phyloP scores from a whole-genome alignment of 768 basidiomycete genomes.

The Phaeotremella fagi region DNA sequence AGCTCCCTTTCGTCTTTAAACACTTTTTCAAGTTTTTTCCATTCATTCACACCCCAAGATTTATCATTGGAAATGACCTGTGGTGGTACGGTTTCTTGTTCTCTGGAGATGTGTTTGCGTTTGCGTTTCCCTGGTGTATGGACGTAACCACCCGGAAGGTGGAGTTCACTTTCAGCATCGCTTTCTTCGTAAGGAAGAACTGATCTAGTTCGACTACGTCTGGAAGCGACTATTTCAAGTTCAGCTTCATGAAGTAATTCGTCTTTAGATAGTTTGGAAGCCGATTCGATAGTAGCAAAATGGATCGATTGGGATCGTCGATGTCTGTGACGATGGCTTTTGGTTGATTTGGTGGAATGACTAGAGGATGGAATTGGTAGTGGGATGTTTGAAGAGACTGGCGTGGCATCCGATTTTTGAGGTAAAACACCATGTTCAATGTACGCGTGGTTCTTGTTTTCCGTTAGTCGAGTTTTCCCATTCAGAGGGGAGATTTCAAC shows the following conservation, averaged over 20 bases:
- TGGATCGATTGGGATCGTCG: conserved; percentile 3
- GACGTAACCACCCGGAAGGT: background rate
- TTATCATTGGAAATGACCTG: background rate
- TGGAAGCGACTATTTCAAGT: conserved; percentile 49
- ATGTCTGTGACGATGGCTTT: background rate
- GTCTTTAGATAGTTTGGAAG: conserved; percentile 49
- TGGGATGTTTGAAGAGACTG: background rate
- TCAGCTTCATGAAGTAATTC: conserved; percentile 62
- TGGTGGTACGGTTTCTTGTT: background rate
- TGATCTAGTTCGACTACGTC: conserved; percentile 10
- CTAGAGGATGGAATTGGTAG: background rate
- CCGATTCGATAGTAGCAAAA: conserved; percentile 6
- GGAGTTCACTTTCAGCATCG: conserved; percentile 2
- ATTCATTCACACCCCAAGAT: conserved; percentile 35
- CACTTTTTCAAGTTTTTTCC: conserved; percentile 40
- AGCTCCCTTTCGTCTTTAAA: conserved; percentile 25
- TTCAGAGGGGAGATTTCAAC: conserved; percentile 25
- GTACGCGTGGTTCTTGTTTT: conserved; percentile 73
- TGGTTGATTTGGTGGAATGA: background rate
- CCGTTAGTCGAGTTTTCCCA: conserved; percentile 5
- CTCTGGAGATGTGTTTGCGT: background rate
- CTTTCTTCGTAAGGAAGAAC: background rate
- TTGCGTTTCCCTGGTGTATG: background rate
- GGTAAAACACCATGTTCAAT: conserved; percentile 58
- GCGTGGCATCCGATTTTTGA: background rate